Conservation (phyloP, 768 basidiomycete genomes). For the Cantharellus anzutake region DNA sequence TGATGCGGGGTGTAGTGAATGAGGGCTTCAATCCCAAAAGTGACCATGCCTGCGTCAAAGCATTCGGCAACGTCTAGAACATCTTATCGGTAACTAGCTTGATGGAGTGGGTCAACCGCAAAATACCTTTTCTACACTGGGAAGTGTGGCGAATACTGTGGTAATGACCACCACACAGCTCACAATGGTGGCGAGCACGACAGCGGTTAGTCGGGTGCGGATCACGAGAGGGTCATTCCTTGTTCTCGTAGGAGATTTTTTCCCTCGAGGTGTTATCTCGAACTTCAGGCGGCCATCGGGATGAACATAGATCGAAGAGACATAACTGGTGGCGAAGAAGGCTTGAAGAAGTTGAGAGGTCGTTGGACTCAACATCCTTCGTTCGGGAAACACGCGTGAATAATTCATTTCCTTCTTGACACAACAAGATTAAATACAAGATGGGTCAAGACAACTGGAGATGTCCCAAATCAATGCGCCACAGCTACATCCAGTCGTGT, state of each 20-base stretch:
- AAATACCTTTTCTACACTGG: no score
- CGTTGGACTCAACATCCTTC: neutral
- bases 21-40: neutral
- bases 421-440: no score
- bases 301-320: constrained; percentile 65
- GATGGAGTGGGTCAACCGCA: no score
- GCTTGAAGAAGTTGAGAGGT: constrained; percentile 10
- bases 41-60: neutral
- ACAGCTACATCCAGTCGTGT: constrained; percentile 57
- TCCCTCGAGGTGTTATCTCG: constrained; percentile 16
- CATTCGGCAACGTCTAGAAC: neutral
- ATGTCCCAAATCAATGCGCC: constrained; percentile 1
- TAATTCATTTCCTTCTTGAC: no score
- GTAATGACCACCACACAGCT: constrained; percentile 33
- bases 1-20: neutral
- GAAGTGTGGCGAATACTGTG: no score
- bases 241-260: constrained; percentile 30
- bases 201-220: constrained; percentile 53
- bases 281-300: constrained; percentile 42
- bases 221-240: constrained; percentile 79
- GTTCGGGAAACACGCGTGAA: no score
- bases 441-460: no score
- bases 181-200: constrained; percentile 36
- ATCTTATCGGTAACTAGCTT: neutral
- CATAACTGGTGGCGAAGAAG: constrained; percentile 46